Evolutionary conservation across 2,329 filamentous ascomycete species (phyloP), one percentile per base, ranked within the genome.

Genomic region (Calycina herbarum): DNA sequence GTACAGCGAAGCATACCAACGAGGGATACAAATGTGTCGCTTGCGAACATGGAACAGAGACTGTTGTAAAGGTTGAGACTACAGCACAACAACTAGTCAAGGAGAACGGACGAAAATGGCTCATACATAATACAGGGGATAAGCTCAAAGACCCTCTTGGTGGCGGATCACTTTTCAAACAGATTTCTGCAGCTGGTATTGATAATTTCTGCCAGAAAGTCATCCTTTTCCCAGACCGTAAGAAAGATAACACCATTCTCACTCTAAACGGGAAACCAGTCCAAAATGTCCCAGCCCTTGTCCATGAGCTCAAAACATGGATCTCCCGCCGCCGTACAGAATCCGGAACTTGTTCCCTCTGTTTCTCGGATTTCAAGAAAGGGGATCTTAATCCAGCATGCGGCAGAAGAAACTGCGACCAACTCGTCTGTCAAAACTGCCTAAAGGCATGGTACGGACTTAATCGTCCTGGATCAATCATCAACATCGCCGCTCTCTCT

Each of bases 391-490:
- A 61, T 7, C 59, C 38, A 15, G 66, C 64, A 29, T 70, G 69
- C 38, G 69, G 67, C 4, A 62, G 67, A n/a, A 20, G 56, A 5
- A 66, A 63, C 4, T 70, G 69, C 61, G 17, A 29, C 10, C 67
- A 69, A 31, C 35, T 54, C 0, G 59, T 68, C n/a, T 70, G 69
- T 57, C 61, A 45, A 31, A 59, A 24, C 8, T 70, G 69, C 38
- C 40, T 70, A 29, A 45, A 62, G 7, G 29, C 54, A 17, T 70
- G 69, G 69, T 70, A 70, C 20, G 69, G 69, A 8, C 45, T 69
- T 13, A 70, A 70, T 35, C 59, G 27, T 1, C 31, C 63, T 5
- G 69, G 69, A 3, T 51, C 62, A 17, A 67, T 69, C 24, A 68
- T 70, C 61, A 70, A 70, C 51, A 66, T 64, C 3, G 59, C 66